Base-by-base conservation (phyloP, 495 filamentous ascomycete species). In the Cudoniella acicularis region DNA sequence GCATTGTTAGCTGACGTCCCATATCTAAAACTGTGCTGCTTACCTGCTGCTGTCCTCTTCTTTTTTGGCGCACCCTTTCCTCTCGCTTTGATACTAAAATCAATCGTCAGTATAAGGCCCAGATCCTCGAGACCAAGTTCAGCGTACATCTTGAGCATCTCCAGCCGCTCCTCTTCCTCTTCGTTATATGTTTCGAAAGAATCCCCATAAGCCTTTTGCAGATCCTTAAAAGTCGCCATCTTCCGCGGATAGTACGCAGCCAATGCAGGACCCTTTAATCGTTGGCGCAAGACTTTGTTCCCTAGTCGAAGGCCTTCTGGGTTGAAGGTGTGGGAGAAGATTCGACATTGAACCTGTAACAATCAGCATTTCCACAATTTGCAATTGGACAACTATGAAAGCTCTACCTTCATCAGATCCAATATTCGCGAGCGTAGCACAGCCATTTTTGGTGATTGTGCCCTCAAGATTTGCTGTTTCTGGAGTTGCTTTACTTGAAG, bases 51-150 rank as follows among this genome's bases (percentile, higher is more conserved):
- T 23, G 77, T 84, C 70, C 77, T 83, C 77, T 93, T 94, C 83
- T 96, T 97, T 80, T 92, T 95, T 18, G 93, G 92, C 25, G 89
- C 80, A 13, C 88, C 89, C 75, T 98, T 98, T 49, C 92, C 94
- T 70, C 89, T 85, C 16, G 77, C 66, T 76, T 88, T 94, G 66
- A 86, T 73, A 62, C 85, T 90, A 64, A 22, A 62, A 40, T n/a
- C n/a, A 51, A 2, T 22, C 23, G 66, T 78, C 62, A 77, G 72
- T 20, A 27, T 1, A 18, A 46, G 24, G 54, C 11, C 47, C 20
- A 63, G 63, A 11, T 50, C 68, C 64, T 11, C n/a, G 41, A 11
- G 11, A 1, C 6, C 23, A 22, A n/a, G 41, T 27, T 51, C 10
- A n/a, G 65, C 76, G 60, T 73, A 84, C 78, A 86, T 82, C 73